These are phyloP conservation scores for Arabidopsis hybrid DNA, from an alignment of 441 rosid species.

Conservation along the genomic window DNA sequence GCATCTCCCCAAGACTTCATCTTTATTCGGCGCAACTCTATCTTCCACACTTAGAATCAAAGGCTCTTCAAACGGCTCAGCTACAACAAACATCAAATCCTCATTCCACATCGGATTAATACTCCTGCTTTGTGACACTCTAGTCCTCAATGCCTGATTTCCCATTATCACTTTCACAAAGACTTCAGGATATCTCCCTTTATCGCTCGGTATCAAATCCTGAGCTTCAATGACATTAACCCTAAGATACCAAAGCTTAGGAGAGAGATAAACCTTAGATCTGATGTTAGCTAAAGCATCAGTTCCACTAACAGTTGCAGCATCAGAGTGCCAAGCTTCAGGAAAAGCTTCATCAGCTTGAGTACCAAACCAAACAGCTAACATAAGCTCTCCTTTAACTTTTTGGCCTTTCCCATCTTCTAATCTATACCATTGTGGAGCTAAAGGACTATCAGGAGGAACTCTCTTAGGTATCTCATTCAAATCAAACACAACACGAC, in stretches of 20 bases:
- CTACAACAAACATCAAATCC: slow-evolving; percentile 96
- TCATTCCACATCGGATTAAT: slow-evolving; percentile 95
- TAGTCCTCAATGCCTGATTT: slow-evolving; percentile 69
- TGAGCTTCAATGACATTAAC: slow-evolving; percentile 98
- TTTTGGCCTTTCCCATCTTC: slow-evolving; percentile 80
- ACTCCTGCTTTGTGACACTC: slow-evolving; percentile 66
- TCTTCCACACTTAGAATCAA: slow-evolving; percentile 86
- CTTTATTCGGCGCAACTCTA: slow-evolving; percentile 86
- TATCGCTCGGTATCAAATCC: slow-evolving; percentile 75
- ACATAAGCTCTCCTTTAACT: slow-evolving; percentile 85
- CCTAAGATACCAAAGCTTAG: slow-evolving; percentile 94
- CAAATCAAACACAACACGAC: slow-evolving; percentile 78
- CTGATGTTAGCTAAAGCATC: slow-evolving; percentile 87
- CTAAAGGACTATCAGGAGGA: slow-evolving; percentile 97
- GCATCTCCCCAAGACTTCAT: slow-evolving; percentile 80
- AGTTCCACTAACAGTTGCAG: slow-evolving; percentile 79
- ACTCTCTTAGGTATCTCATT: slow-evolving; percentile 88
- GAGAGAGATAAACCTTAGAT: slow-evolving; percentile 94
- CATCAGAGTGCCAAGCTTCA: slow-evolving; percentile 99
- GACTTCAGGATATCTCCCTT: slow-evolving; percentile 82
- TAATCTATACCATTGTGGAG: slow-evolving; percentile 95
- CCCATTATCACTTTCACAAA: slow-evolving; percentile 80
- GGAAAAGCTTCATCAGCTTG: slow-evolving; percentile 99
- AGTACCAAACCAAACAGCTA: slow-evolving; percentile 99
- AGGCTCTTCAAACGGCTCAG: slow-evolving; percentile 93